Evolutionary conservation across 495 filamentous ascomycete species (phyloP), one percentile per base, ranked within the genome.

Genomic region (Hypoxylon crocopeplum): DNA sequence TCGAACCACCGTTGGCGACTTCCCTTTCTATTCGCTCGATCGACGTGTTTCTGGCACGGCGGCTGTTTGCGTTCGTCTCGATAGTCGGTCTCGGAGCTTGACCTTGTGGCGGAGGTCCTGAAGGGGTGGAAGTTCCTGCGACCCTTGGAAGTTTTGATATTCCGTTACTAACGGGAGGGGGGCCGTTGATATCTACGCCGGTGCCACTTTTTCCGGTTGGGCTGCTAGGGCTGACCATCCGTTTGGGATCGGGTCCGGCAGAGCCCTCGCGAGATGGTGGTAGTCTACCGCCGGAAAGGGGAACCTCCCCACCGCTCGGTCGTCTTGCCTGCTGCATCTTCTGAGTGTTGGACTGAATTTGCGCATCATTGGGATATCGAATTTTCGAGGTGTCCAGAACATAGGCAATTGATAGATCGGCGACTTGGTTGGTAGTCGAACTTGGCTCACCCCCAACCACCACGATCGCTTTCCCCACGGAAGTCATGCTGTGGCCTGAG

Each of bases 401-500:
- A 71, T 98, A 99, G 11, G 90, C 88, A 69, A 96, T 82, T 64
- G 88, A 90, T 59, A 99, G 81, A 69, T 99, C 94, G 44, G 83
- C 82, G 1, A 88, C 83, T 54, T 95, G 88, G 50, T 86, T 82
- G 0, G 89, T 83, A 22, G 89, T 88, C 7, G 91, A 91, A 73
- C 93, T 97, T 24, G 94, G 94, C 66, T 99, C 94, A 42, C 94
- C 94, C 8, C 90, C 95, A 36, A 97, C 77, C 11, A 97, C 91
- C 41, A 97, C 88, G 54, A 99, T 86, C 42, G 93, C 88, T 64
- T 96, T 96, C 4, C 89, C 90, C 62, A 91, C 91, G 4, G 92
- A 86, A 0, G 95, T 98, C 94, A 98, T 98, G 71, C 92, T 95
- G 71, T 99, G 95, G 0, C 95, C 95, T 15, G 93, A 97, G 38